Evolutionary conservation across 2,329 filamentous ascomycete species (phyloP).

Genomic region (Fusarium ramigenum): DNA sequence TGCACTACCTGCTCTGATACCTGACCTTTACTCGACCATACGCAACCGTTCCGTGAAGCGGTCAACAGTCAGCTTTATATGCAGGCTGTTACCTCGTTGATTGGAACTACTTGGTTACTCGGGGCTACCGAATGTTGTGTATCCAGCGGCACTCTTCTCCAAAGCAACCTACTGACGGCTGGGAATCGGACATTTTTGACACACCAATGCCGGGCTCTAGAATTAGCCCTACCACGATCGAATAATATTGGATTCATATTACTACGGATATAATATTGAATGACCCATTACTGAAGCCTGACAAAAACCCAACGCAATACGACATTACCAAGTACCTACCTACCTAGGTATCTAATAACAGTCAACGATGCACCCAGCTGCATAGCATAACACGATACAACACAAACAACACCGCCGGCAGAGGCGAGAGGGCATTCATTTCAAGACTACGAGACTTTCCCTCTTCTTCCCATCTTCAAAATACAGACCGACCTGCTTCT

Average conservation of each 20-base stretch:
- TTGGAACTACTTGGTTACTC: slow-evolving; percentile 26
- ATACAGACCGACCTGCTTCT: slow-evolving; percentile 1
- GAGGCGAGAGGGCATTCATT: slow-evolving; percentile 17
- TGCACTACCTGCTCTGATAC: slow-evolving; percentile 9
- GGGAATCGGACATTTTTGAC: slow-evolving; percentile 32
- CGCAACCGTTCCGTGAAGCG: slow-evolving; percentile 9
- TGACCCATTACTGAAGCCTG: slow-evolving; percentile 24
- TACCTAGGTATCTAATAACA: not conserved
- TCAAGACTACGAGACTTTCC: slow-evolving; percentile 20
- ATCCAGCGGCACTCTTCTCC: slow-evolving; percentile 18
- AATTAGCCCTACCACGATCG: slow-evolving; percentile 23
- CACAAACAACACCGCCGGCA: slow-evolving; percentile 1
- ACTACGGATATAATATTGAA: slow-evolving; percentile 3
- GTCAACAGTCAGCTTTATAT: slow-evolving; percentile 14
- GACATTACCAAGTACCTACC: not conserved
- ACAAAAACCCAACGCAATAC: slow-evolving; percentile 31
- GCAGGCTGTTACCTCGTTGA: slow-evolving; percentile 26
- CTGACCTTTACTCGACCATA: slow-evolving; percentile 12
- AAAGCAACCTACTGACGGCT: slow-evolving; percentile 1
- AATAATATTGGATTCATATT: slow-evolving; percentile 11
- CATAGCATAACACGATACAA: slow-evolving; percentile 21
- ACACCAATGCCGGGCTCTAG: slow-evolving; percentile 17
- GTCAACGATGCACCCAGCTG: not conserved
- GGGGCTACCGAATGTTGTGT: slow-evolving; percentile 32
- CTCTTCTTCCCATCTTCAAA: slow-evolving; percentile 12